Evolutionary conservation across 2,329 filamentous ascomycete genomes (phyloP), one percentile per base, ranked within the genome.

Genomic region (Trichoderma harzianum): DNA sequence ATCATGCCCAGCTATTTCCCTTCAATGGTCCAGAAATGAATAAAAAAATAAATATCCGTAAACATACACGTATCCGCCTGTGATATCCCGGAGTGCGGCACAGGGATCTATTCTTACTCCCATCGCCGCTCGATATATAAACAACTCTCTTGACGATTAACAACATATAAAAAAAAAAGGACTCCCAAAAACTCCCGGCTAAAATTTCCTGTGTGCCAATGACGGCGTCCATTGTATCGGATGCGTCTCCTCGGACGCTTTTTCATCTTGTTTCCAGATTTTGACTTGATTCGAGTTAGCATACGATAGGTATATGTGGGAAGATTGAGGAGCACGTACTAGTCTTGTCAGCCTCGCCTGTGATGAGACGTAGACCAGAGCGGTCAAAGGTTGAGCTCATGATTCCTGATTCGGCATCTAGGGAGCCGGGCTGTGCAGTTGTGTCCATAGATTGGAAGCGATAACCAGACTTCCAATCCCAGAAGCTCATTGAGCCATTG

Each of bases 391-490:
- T 97, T 16, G 93, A 94, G 79, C 92, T 93, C 92, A 99, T 97
- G 76, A 99, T 90, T 68, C 97, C 97, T 7, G 94, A 91, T 83
- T 99, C 96, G 7, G 96, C 96, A 77, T 98, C 95, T 28, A 99
- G 84, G 21, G 93, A 97, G 64, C 96, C 96, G 0, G 96, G 96
- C 80, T 99, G 96, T 0, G 96, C 96, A 8, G 93, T 93, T 4
- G 93, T 97, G 76, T 99, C 95, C 14, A 95, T 87, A 10, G 90
- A 89, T 82, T 99, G 96, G 84, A 96, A 99, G 62, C 92, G 88
- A 80, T 99, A 90, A 0, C 97, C 96, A 0, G 94, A 93, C 84
- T 98, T 98, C 96, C 96, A 99, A 81, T 99, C 97, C 93, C 95
- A 99, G 85, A 99, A 99, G 76, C 90, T 93, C 86, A 98, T 96